These are phyloP conservation scores for Neurospora sp. DNA, from an alignment of 495 filamentous ascomycete species.

Conservation along the genomic window DNA sequence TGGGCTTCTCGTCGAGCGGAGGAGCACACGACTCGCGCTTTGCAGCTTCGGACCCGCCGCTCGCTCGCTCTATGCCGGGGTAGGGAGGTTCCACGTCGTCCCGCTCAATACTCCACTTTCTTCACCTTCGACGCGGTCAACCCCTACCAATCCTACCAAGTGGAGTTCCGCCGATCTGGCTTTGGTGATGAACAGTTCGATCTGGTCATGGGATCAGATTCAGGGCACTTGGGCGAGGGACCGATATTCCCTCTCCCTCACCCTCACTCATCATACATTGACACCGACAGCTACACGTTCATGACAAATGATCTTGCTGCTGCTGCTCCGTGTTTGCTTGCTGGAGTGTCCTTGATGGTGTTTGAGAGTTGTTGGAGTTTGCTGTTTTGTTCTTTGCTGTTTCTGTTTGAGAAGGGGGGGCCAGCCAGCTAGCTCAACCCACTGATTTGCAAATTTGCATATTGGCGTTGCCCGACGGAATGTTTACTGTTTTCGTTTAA, in stretches of 20 bases:
- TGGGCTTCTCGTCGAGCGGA: not conserved
- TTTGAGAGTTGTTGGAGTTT: not conserved
- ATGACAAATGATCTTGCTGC: not conserved
- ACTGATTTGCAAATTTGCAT: not conserved
- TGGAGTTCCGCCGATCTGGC: not conserved
- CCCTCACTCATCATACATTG: not conserved
- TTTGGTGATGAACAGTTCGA: not conserved
- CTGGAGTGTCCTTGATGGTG: not conserved
- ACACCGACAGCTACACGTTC: not conserved
- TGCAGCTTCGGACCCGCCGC: not conserved
- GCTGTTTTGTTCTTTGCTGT: not conserved
- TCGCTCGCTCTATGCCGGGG: not conserved
- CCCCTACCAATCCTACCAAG: not conserved
- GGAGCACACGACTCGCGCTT: not conserved
- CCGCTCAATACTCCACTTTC: not conserved
- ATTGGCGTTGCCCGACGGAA: not conserved
- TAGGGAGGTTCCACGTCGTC: not conserved
- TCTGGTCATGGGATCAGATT: not conserved
- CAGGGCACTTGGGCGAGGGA: not conserved
- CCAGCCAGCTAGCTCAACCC: not conserved
- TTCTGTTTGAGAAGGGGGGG: not conserved
- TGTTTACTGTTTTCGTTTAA: not conserved
- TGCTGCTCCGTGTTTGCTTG: not conserved
- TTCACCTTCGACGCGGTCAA: not conserved
- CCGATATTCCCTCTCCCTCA: not conserved